Evolutionary conservation across 306 rosid species (phyloP).

Genomic region (Quercus rubra): DNA sequence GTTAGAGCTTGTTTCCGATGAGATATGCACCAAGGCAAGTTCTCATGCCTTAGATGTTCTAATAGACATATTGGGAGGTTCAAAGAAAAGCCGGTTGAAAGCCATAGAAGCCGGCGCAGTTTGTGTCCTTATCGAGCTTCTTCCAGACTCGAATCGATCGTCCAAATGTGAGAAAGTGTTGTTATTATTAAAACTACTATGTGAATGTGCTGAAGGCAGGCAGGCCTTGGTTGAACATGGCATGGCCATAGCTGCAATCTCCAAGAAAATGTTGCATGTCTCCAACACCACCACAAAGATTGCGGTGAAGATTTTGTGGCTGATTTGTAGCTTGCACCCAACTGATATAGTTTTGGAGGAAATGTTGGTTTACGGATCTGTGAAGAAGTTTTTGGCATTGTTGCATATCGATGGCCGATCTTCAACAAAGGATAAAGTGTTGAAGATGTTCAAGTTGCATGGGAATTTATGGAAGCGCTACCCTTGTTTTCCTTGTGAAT

Average conservation of each 20-base stretch:
- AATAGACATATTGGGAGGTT: slow-evolving; percentile 24
- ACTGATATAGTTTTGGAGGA: slow-evolving; percentile 45
- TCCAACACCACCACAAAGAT: slow-evolving; percentile 36
- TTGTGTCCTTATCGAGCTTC: slow-evolving; percentile 42
- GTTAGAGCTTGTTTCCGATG: slow-evolving; percentile 52
- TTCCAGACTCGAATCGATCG: slow-evolving; percentile 36
- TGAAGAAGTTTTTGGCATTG: slow-evolving; percentile 48
- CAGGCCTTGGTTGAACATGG: slow-evolving; percentile 48
- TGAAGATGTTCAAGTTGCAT: slow-evolving; percentile 48
- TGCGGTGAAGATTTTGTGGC: slow-evolving; percentile 42
- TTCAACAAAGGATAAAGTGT: slow-evolving; percentile 38
- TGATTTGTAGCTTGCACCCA: slow-evolving; percentile 35
- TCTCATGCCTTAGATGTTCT: slow-evolving; percentile 39
- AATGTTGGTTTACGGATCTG: slow-evolving; percentile 47
- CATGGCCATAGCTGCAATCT: slow-evolving; percentile 38
- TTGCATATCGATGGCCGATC: slow-evolving; percentile 36
- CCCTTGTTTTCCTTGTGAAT: slow-evolving; percentile 44
- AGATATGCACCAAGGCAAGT: slow-evolving; percentile 39
- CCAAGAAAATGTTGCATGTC: slow-evolving; percentile 34
- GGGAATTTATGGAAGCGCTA: slow-evolving; percentile 41
- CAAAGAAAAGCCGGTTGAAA: slow-evolving; percentile 37
- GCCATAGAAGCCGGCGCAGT: slow-evolving; percentile 58
- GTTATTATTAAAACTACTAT: slow-evolving; percentile 27
- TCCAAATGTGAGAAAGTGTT: slow-evolving; percentile 41
- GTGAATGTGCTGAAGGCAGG: slow-evolving; percentile 57